Evolutionary conservation across 257 asterid species (phyloP), one percentile per base, ranked within the genome.

Genomic region (Scutellaria baicalensis): DNA sequence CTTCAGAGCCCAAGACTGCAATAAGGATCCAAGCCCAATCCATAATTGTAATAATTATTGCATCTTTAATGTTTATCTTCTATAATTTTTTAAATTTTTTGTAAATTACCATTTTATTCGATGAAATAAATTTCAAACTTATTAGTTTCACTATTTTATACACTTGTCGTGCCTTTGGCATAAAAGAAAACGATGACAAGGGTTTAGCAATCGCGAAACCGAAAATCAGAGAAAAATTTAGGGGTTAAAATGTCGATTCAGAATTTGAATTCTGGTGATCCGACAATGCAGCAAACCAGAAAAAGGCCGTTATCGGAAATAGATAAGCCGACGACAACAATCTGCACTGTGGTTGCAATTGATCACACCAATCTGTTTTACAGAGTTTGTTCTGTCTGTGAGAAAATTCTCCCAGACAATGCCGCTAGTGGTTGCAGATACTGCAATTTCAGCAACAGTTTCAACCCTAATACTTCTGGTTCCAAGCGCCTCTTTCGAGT

Each of bases 311-410:
- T 77, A 2, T 9, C 31, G 60, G 95, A 79, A 72, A 76, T 58
- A 51, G 85, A 81, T 48, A 70, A 65, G 8, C 89, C 96, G 72
- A 50, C 80, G 23, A 54, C 88, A 9, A 20, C 80, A 23, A 23
- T 70, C 11, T 84, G 93, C 85, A 70, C 91, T 6, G 78, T 90
- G 43, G 95, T 88, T 45, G 89, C 90, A 31, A 57, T 93, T 33
- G 96, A 90, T 79, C 85, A 86, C 77, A 50, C 80, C 27, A 71
- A 55, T 58, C 71, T 89, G 9, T 77, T 45, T 45, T 92, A 92
- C 82, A 85, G 84, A 68, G 95, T 83, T 9, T 90, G 98, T 78
- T 80, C 89, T 21, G 59, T 69, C 52, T 92, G 98, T 71, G 98
- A 90, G 69, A 88, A 13, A 21, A 75, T 86, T 64, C 85, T 90